Evolutionary conservation across 2,329 filamentous ascomycete species (phyloP), one percentile per base, ranked within the genome.

Genomic region (Anthostomella pinea): DNA sequence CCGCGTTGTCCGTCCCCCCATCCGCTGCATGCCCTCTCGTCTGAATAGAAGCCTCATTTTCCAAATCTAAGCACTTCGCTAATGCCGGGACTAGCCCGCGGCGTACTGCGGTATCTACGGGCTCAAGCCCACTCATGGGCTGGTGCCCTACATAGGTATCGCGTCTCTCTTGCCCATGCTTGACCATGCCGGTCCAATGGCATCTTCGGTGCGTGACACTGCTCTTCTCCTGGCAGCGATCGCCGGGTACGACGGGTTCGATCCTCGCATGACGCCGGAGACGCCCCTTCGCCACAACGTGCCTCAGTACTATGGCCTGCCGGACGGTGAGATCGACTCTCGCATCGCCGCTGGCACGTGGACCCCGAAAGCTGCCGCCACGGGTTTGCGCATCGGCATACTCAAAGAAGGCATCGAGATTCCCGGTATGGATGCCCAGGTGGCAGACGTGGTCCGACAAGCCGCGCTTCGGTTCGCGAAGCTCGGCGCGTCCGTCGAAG

Each of bases 141-240:
- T 75, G 0, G 63, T 78, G 0, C 73, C 74, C 0, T 77, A 66
- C 34, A 77, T 69, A 0, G 73, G 70, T 0, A 63, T 71, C 29
- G 62, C 64, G 2, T 68, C 64, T 24, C 67, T 70, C 0, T 70
- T 75, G 39, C 63, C 71, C 0, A 64, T 71, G 2, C 68, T 74
- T 26, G 75, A 79, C 41, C 72, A 77, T 45, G 60, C 58, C 0
- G 70, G 70, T 0, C 69, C 70, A 0, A 58, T 75, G 24, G 57
- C 68, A 1, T 52, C 57, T 3, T 66, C 57, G 1, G 62, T 70
- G 0, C 41, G 57, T 3, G 68, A 73, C 11, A 54, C 57, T 15
- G 69, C 72, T 5, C 43, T 47, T 1, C 62, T 65, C 10, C 56
- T 75, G 0, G 65, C 73, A 35, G 65, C 59, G 0, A 66, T 75